Evolutionary conservation across 2,329 filamentous ascomycete genomes (phyloP).

Genomic region (Colletotrichum sp.): DNA sequence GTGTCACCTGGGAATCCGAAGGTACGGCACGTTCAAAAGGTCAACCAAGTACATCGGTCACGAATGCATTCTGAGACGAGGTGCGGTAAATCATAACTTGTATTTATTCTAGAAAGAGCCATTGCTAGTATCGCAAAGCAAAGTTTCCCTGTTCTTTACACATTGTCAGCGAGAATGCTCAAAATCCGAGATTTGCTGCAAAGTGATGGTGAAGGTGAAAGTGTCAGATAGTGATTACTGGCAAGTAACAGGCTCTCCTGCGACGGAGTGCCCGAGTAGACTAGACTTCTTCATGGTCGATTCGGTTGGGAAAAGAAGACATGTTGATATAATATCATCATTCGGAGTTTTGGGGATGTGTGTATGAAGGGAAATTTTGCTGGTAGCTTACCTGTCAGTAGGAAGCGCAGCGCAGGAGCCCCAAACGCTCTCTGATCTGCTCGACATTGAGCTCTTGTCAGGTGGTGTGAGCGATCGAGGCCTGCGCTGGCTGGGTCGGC

Average conservation of each 20-base stretch:
- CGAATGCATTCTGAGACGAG: too few relatives aligned
- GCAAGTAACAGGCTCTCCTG: constrained; percentile 80
- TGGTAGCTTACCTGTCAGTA: not conserved
- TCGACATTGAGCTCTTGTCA: not conserved
- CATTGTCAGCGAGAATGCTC: not conserved
- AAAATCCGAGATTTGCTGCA: not conserved
- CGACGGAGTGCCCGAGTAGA: constrained; percentile 67
- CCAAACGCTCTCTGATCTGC: not conserved
- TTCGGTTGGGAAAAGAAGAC: constrained; percentile 90
- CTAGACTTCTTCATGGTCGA: constrained; percentile 83
- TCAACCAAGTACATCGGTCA: too few relatives aligned
- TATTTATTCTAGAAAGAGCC: too few relatives aligned
- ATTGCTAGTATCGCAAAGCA: too few relatives aligned
- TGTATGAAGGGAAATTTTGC: not conserved
- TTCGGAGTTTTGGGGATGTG: constrained; percentile 37
- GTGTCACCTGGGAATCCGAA: too few relatives aligned
- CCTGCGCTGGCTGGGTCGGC: not conserved
- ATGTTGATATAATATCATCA: constrained; percentile 73
- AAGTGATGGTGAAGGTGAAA: not conserved
- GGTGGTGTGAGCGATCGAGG: not conserved
- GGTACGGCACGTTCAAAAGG: too few relatives aligned
- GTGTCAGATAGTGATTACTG: constrained; percentile 83
- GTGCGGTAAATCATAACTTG: too few relatives aligned
- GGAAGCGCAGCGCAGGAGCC: not conserved
- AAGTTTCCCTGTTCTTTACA: not conserved